These are phyloP conservation scores for Zarea fungicola DNA, from an alignment of 2,329 filamentous ascomycete genomes.

Conservation along the genomic window DNA sequence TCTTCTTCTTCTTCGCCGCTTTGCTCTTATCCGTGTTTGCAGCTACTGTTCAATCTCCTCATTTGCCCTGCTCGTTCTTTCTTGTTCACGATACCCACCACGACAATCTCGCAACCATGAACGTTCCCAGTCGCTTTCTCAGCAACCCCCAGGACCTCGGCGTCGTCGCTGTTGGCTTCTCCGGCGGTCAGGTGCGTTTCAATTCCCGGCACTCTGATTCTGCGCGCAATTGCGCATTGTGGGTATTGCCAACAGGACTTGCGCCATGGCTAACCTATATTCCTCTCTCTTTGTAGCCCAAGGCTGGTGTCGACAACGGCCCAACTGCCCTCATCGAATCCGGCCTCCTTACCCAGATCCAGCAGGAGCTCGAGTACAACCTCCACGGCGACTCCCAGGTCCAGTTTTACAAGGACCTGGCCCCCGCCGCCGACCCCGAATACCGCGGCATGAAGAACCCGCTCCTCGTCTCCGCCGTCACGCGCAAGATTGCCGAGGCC, in stretches of 20 bases:
- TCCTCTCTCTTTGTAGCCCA: slow-evolving; percentile 53
- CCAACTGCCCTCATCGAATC: slow-evolving; percentile 84
- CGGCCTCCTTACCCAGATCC: slow-evolving; percentile 78
- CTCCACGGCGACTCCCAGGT: slow-evolving; percentile 79
- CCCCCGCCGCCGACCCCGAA: slow-evolving; percentile 67
- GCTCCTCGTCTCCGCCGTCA: slow-evolving; percentile 78
- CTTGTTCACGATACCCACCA: background rate
- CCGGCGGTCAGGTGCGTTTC: slow-evolving; percentile 77
- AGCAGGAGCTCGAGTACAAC: slow-evolving; percentile 81
- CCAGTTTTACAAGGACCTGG: slow-evolving; percentile 73
- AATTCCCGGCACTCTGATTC: background rate
- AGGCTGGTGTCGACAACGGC: slow-evolving; percentile 85
- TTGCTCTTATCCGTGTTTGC: background rate
- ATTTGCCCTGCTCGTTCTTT: background rate
- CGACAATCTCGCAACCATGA: slow-evolving; percentile 33
- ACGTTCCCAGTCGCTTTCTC: slow-evolving; percentile 68
- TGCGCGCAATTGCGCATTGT: background rate
- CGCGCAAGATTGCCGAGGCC: slow-evolving; percentile 70
- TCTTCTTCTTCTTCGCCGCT: background rate
- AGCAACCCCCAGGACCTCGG: slow-evolving; percentile 74
- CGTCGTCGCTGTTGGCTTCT: slow-evolving; percentile 92
- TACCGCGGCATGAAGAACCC: slow-evolving; percentile 95
- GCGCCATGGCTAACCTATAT: background rate
- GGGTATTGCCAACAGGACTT: background rate
- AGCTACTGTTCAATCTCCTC: background rate